Percentiles rank a stretch among this genome's conserved stretches.
These are phyloP conservation scores for Aspergillus neotritici DNA, from an alignment of 2,329 filamentous ascomycete genomes.

Conservation along the genomic window DNA sequence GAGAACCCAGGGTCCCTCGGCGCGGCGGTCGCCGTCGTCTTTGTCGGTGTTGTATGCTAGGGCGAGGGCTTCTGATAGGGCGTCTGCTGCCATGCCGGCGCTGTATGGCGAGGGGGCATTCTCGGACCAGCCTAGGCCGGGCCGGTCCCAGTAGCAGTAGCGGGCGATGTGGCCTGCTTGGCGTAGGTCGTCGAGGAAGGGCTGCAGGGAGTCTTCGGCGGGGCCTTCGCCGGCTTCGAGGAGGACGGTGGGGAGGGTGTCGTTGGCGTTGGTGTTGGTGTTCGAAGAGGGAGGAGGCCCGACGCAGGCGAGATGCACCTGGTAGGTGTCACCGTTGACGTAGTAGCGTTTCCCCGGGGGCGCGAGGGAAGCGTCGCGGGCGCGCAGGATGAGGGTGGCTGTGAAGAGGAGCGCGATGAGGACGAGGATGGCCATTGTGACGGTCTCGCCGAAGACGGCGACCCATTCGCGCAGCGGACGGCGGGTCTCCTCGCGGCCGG, in stretches of 20 bases:
- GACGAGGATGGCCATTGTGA: slow-evolving; percentile 64
- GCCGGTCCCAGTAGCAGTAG: slow-evolving; percentile 94
- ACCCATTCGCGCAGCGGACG: slow-evolving; percentile 79
- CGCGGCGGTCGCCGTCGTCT: slow-evolving; percentile 44
- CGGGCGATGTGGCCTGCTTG: slow-evolving; percentile 75
- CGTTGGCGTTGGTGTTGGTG: slow-evolving; percentile 47
- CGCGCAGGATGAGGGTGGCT: slow-evolving; percentile 70
- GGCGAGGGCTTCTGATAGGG: slow-evolving; percentile 77
- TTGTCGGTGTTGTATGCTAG: slow-evolving; percentile 40
- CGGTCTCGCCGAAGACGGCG: slow-evolving; percentile 68
- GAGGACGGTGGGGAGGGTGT: slow-evolving; percentile 65
- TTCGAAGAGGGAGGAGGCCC: slow-evolving; percentile 54
- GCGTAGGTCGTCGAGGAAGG: slow-evolving; percentile 69
- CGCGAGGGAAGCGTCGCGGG: slow-evolving; percentile 68
- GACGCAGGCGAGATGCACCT: slow-evolving; percentile 77
- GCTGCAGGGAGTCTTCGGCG: slow-evolving; percentile 71
- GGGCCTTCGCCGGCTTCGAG: slow-evolving; percentile 78
- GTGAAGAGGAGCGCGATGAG: slow-evolving; percentile 69
- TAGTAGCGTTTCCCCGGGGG: slow-evolving; percentile 69
- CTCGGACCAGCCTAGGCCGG: slow-evolving; percentile 82
- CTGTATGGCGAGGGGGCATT: slow-evolving; percentile 90
- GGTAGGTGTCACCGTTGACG: slow-evolving; percentile 80
- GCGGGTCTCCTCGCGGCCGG: slow-evolving; percentile 79
- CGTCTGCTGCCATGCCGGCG: slow-evolving; percentile 86
- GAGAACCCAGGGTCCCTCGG: slow-evolving; percentile 83